Conservation (phyloP, 1,284 basidiomycete genomes). For the Clitocybe nebularis region DNA sequence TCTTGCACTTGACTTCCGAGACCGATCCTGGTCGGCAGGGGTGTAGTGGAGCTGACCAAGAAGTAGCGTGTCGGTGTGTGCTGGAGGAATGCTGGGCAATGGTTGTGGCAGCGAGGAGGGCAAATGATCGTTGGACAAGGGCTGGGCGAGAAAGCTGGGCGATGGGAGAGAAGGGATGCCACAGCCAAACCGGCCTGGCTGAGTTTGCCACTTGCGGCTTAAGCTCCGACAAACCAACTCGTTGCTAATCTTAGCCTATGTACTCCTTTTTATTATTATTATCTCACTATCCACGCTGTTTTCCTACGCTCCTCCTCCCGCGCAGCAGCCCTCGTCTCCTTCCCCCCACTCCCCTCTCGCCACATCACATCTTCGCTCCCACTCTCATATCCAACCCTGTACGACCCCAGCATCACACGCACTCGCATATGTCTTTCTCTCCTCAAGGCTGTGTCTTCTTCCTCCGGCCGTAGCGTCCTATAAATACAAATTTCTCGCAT, state of each 20-base stretch:
- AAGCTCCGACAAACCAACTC: conserved; percentile 18
- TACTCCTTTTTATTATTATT: conserved; percentile 14
- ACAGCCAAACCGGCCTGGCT: conserved; percentile 1
- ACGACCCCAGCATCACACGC: conserved; percentile 61
- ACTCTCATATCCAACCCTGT: conserved; percentile 73
- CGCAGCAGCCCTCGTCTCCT: conserved; percentile 40
- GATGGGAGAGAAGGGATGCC: conserved; percentile 12
- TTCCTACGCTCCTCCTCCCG: conserved; percentile 52
- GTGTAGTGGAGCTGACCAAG: conserved; percentile 8
- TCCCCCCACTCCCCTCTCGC: conserved; percentile 32
- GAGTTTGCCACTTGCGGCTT: not conserved
- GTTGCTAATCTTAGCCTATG: conserved; percentile 2
- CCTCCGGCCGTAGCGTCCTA: conserved; percentile 29
- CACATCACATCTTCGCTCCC: conserved; percentile 53
- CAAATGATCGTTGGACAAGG: conserved; percentile 4
- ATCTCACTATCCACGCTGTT: conserved; percentile 30
- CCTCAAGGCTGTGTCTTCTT: conserved; percentile 30
- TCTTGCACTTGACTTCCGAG: conserved; percentile 19
- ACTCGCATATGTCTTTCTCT: conserved; percentile 44
- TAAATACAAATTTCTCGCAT: conserved; percentile 23
- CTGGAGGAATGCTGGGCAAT: conserved; percentile 6
- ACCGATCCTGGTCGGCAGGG: conserved; percentile 13
- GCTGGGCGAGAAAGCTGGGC: conserved; percentile 12
- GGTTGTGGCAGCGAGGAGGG: conserved; percentile 9
- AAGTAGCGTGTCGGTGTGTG: not conserved